These are phyloP conservation scores for Phoenix roebelenii DNA, from an alignment of 176 grass and related monocot species.

Conservation along the genomic window DNA sequence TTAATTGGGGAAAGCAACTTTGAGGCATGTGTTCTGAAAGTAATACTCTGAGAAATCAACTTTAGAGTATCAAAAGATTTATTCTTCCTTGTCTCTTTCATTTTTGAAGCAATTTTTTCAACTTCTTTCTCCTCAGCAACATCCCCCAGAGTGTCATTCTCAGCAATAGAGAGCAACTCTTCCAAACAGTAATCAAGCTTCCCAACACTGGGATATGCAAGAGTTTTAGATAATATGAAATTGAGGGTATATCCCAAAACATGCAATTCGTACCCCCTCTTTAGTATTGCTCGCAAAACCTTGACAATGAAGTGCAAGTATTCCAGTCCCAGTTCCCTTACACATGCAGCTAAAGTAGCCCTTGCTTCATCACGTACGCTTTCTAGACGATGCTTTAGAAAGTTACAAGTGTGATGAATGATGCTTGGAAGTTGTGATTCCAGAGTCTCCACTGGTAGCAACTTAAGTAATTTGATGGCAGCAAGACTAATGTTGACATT, in stretches of 20 bases:
- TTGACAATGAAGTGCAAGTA: constrained; percentile 80
- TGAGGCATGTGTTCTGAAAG: constrained; percentile 61
- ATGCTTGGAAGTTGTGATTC: constrained; percentile 91
- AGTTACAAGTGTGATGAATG: constrained; percentile 69
- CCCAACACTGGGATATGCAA: constrained; percentile 36
- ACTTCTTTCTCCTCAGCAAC: constrained; percentile 94
- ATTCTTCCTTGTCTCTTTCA: constrained; percentile 95
- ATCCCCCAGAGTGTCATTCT: constrained; percentile 81
- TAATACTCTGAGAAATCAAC: constrained; percentile 61
- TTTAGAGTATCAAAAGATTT: constrained; percentile 88
- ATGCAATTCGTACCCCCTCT: constrained; percentile 92
- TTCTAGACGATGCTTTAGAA: constrained; percentile 85
- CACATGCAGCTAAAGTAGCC: constrained; percentile 65
- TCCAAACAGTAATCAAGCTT: constrained; percentile 85
- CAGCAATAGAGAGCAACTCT: constrained; percentile 65
- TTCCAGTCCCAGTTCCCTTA: constrained; percentile 85
- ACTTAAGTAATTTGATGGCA: constrained; percentile 86
- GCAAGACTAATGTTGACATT: constrained; percentile 79
- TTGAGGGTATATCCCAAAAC: constrained; percentile 89
- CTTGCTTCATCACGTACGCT: constrained; percentile 86
- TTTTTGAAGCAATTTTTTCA: constrained; percentile 89
- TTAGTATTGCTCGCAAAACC: constrained; percentile 80
- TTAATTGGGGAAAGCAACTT: constrained; percentile 67
- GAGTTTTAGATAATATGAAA: constrained; percentile 64
- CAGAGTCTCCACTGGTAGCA: constrained; percentile 55